Evolutionary conservation across 2,329 filamentous ascomycete genomes (phyloP), one percentile per base, ranked within the genome.

Genomic region (Penicillium crustosum): DNA sequence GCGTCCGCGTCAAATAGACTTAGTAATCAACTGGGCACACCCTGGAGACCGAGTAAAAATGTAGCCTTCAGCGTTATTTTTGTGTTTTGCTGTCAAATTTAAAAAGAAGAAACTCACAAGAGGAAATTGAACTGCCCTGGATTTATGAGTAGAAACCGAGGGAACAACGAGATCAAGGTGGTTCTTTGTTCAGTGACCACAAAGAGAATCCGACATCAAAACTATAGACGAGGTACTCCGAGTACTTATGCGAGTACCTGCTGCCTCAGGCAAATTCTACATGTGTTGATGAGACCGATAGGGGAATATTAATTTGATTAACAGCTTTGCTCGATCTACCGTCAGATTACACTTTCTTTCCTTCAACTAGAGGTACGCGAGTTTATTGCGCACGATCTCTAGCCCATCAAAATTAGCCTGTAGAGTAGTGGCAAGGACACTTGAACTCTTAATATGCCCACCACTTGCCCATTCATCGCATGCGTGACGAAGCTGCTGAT

Each of bases 381-480:
- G 55, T 39, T 42, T 47, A 31, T 41, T 55, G 21, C 69, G 65
- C 15, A 65, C 29, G 3, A 29, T 57, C 49, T 68, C 58, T 36
- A 71, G 56, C 15, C 57, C 64, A 53, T 70, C 66, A 49, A 75
- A 75, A 54, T 72, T 73, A 13, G 68, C 71, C 21, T 50, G 64
- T 19, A 75, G 49, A 23, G 55, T 65, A 55, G 52, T 48, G 3
- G 56, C 50, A 33, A 76, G 59, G 27, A 76, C 62, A 49, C 69
- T 69, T 27, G 60, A 51, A 10, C 15, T 23, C 35, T 48, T 39
- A 1, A 21, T 48, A 9, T 42, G 3, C 10, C 41, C 12, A 12
- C 43, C 29, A 41, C 9, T 23, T 48, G 71, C 60, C 73, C 71
- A 75, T 9, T 35, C 42, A 21, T 66, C 51, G 21, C 73, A 61